Conservation (phyloP, 352 stramenopile genomes). For the Phytophthora sp. region DNA sequence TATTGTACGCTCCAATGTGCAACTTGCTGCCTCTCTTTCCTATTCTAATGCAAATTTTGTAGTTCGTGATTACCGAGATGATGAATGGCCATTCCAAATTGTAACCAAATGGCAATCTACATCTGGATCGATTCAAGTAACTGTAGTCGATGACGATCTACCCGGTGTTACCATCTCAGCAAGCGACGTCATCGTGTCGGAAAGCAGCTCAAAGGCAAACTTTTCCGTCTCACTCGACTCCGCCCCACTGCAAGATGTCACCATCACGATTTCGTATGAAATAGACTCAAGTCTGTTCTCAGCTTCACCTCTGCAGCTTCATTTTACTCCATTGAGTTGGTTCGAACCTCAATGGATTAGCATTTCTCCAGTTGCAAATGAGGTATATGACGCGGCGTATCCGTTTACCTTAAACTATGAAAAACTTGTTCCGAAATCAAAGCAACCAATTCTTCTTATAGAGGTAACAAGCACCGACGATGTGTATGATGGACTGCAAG, state of each 20-base stretch:
- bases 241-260: slow-evolving; percentile 52
- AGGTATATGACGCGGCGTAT: slow-evolving; percentile 53
- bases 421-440: slow-evolving; percentile 55
- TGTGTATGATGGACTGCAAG: slow-evolving; percentile 48
- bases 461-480: slow-evolving; percentile 45
- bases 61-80: slow-evolving; percentile 33
- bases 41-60: slow-evolving; percentile 58
- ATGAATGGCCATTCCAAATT: slow-evolving; percentile 50
- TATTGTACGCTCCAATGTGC: slow-evolving; percentile 30
- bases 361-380: slow-evolving; percentile 52
- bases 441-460: slow-evolving; percentile 53
- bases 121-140: slow-evolving; percentile 42
- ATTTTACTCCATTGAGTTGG: slow-evolving; percentile 60
- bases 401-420: slow-evolving; percentile 64
- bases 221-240: slow-evolving; percentile 73
- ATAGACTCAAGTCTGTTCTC: slow-evolving; percentile 44
- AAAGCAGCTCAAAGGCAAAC: slow-evolving; percentile 48
- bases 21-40: slow-evolving; percentile 31
- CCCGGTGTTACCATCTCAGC: slow-evolving; percentile 61
- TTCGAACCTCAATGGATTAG: slow-evolving; percentile 53
- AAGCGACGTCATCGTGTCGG: slow-evolving; percentile 44
- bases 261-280: slow-evolving; percentile 54
- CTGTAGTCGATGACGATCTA: slow-evolving; percentile 68
- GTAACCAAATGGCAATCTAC: slow-evolving; percentile 40
- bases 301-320: slow-evolving; percentile 47